Evolutionary conservation across 2,329 filamentous ascomycete genomes (phyloP).

Genomic region (Herpotrichia juniperi): DNA sequence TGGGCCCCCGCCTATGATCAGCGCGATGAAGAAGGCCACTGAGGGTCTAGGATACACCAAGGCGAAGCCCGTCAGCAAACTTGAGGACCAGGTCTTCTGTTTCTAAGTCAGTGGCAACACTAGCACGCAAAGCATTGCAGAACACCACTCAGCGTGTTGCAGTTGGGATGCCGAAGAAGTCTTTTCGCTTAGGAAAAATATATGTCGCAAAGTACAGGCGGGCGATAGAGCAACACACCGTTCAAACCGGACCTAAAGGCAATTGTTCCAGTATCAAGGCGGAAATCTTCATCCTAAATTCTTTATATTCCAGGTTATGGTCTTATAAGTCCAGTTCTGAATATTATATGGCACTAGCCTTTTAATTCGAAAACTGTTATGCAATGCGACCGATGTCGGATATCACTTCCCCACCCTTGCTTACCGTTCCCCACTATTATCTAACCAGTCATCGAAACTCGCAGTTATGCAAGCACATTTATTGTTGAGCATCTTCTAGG

Average conservation of each 20-base stretch:
- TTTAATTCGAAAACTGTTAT: conserved; percentile 2
- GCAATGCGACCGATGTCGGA: background rate
- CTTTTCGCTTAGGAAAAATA: no score
- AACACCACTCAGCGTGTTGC: background rate
- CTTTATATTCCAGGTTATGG: background rate
- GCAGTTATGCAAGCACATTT: no score
- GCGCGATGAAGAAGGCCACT: conserved; percentile 94
- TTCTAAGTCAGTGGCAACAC: conserved; percentile 63
- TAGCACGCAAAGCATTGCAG: background rate
- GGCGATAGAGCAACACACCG: background rate
- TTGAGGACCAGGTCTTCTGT: conserved; percentile 96
- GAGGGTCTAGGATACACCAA: conserved; percentile 90
- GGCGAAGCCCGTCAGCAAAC: conserved; percentile 93
- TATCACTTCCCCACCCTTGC: background rate
- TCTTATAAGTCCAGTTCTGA: background rate
- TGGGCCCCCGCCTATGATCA: conserved; percentile 95
- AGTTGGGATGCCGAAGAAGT: background rate
- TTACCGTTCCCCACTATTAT: background rate
- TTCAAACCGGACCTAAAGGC: background rate
- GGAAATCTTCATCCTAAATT: background rate
- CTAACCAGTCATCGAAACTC: background rate
- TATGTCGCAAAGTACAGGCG: no score
- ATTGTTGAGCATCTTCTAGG: no score
- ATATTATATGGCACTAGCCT: background rate
- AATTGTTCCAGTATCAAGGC: background rate